Percentiles rank a stretch among this genome's conserved stretches.
These are phyloP conservation scores for Beauveria sp. DNA, from an alignment of 2,329 filamentous ascomycete species.

Conservation along the genomic window DNA sequence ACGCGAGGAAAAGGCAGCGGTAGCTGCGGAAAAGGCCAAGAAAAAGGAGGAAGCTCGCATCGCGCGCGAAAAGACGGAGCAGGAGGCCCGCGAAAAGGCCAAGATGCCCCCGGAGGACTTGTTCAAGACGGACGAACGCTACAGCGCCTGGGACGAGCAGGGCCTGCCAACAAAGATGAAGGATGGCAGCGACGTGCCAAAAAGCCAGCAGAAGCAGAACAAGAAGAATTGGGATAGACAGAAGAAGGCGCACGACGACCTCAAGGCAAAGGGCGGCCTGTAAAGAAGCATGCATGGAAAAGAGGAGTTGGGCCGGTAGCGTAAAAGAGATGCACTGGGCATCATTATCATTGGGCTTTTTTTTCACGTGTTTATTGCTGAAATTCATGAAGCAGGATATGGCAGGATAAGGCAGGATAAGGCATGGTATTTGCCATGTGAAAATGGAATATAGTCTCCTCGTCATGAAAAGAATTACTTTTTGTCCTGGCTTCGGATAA, in stretches of 20 bases:
- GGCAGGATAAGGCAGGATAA: neutral
- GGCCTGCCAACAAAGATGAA: conserved; percentile 72
- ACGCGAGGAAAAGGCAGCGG: conserved; percentile 50
- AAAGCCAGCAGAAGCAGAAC: conserved; percentile 72
- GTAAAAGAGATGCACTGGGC: neutral
- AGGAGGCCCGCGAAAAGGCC: conserved; percentile 50
- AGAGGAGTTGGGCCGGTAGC: conserved; percentile 9
- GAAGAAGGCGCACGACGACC: conserved; percentile 71
- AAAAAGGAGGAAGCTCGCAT: conserved; percentile 48
- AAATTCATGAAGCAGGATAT: neutral
- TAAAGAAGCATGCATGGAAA: conserved; percentile 14
- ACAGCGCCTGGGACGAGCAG: conserved; percentile 72
- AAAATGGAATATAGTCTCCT: neutral
- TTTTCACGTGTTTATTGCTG: neutral
- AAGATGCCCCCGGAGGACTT: conserved; percentile 47
- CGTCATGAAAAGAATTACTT: neutral
- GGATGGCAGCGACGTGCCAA: conserved; percentile 72
- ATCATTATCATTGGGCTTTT: neutral
- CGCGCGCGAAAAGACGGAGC: conserved; percentile 41
- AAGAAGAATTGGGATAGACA: conserved; percentile 86
- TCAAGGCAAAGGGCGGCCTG: conserved; percentile 25
- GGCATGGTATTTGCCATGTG: neutral
- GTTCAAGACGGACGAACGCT: conserved; percentile 52
- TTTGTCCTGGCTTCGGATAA: neutral
- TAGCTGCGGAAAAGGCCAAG: conserved; percentile 51